Evolutionary conservation across 192 early-diverging fungal genomes (phyloP), one percentile per base, ranked within the genome.

Genomic region (Phlyctochytrium arcticum): DNA sequence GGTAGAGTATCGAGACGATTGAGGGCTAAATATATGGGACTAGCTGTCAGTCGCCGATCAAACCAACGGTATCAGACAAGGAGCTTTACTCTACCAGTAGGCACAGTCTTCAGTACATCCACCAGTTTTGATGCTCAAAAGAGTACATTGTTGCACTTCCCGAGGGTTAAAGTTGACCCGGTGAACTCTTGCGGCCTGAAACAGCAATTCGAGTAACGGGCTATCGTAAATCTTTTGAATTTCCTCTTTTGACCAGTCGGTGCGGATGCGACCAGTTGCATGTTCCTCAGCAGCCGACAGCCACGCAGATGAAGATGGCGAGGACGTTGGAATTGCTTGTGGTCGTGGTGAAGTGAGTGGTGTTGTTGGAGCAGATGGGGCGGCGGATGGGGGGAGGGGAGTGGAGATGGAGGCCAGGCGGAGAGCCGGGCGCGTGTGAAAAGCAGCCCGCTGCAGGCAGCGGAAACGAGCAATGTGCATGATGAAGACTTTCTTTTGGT

Each of bases 51-150:
- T n/a, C n/a, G n/a, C n/a, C n/a, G n/a, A n/a, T n/a, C n/a, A n/a
- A n/a, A 44, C 15, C 39, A 44, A n/a, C 39, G 2, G 12, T 44
- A 19, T 44, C 39, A 44, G 21, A 44, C 0, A 0, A n/a, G 2
- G 29, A 51, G 15, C 1, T 9, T 36, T n/a, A 62, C 9, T 54
- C 23, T 55, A 71, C 68, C 78, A 80, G 71, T 92, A 92, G 47
- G 88, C 80, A 73, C 90, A 92, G 72, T 92, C 90, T 69, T 92
- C 90, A 12, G 82, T 79, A 65, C 90, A 92, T 24, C 90, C 90
- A 53, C 90, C 90, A 21, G 90, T 90, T 75, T 92, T 92, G 77
- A 92, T 92, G 54, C 80, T 84, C 44, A 90, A 60, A 4, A 92
- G 75, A 7, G 90, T 92, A 71, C 87, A 90, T 67, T 89, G 88